A percentile compares a stretch with the other conserved stretches of the same genome.
These are phyloP conservation scores for Saposhnikovia divaricata DNA, from an alignment of 129 eudicot species.

Conservation along the genomic window DNA sequence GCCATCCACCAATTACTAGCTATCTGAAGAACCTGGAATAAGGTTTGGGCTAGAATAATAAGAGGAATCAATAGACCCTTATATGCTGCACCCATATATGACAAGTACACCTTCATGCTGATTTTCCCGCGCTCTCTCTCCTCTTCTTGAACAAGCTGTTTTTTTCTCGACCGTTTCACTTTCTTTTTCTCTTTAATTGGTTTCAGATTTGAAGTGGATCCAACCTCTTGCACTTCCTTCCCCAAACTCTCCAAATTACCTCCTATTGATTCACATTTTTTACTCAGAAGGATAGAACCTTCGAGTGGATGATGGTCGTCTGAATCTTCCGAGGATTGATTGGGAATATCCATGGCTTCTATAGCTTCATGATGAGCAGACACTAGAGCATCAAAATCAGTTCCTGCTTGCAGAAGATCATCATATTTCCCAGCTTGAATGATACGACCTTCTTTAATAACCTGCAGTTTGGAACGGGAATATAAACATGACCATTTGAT, in stretches of 20 bases:
- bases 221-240: constrained; percentile 44
- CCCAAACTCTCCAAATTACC: constrained; percentile 29
- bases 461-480: constrained; percentile 35
- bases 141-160: constrained; percentile 92
- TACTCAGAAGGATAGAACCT: constrained; percentile 23
- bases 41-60: constrained; percentile 66
- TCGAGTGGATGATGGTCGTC: constrained; percentile 37
- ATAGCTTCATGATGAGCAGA: constrained; percentile 95
- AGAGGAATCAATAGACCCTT: constrained; percentile 77
- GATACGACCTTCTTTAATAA: constrained; percentile 75
- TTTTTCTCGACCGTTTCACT: constrained; percentile 66
- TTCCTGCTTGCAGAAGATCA: constrained; percentile 89
- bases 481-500: not conserved
- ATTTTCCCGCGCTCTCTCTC: constrained; percentile 84
- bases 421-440: constrained; percentile 88
- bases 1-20: constrained; percentile 99
- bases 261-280: constrained; percentile 40
- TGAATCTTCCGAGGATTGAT: constrained; percentile 58
- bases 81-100: constrained; percentile 93
- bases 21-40: constrained; percentile 80
- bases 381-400: constrained; percentile 74
- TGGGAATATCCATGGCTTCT: constrained; percentile 78
- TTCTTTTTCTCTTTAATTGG: constrained; percentile 78
- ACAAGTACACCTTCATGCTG: constrained; percentile 81
- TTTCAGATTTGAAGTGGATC: constrained; percentile 53